Conservation (phyloP, 768 basidiomycete genomes). For the Paxillus involutus region DNA sequence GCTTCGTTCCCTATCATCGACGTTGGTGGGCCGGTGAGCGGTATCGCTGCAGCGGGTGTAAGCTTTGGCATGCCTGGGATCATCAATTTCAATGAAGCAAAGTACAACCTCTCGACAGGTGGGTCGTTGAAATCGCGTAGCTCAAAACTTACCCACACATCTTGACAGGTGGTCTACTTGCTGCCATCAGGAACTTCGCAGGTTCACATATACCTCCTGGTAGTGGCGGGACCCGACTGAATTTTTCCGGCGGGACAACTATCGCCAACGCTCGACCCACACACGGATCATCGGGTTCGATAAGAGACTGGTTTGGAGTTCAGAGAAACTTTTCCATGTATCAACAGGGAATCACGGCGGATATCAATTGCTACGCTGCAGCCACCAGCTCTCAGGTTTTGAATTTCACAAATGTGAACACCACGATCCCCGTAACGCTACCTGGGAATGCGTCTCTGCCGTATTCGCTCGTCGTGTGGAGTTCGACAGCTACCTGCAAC, state of each 20-base stretch:
- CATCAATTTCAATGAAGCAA: constrained; percentile 15
- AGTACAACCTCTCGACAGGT: constrained; percentile 19
- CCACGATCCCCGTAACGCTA: neutral
- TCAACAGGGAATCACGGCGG: constrained; percentile 11
- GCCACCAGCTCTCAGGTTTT: neutral
- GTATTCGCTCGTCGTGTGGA: too few relatives aligned
- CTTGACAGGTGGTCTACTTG: constrained; percentile 8
- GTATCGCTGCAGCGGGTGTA: constrained; percentile 11
- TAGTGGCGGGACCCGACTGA: too few relatives aligned
- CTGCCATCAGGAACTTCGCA: neutral
- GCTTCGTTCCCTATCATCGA: constrained; percentile 13
- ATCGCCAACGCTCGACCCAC: neutral
- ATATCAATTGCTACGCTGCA: neutral
- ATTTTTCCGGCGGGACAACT: too few relatives aligned
- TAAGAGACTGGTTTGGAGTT: neutral
- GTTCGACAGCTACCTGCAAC: neutral
- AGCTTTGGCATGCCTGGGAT: constrained; percentile 7
- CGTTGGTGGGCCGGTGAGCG: constrained; percentile 12
- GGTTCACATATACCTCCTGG: neutral
- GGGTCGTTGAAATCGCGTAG: too few relatives aligned
- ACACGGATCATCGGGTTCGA: neutral
- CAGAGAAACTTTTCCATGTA: neutral
- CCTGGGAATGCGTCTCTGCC: neutral
- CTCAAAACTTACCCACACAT: too few relatives aligned
- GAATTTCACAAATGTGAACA: too few relatives aligned